phyloP scores from a whole-genome alignment of 2,329 filamentous ascomycete species.

The Tolypocladium paradoxum region DNA sequence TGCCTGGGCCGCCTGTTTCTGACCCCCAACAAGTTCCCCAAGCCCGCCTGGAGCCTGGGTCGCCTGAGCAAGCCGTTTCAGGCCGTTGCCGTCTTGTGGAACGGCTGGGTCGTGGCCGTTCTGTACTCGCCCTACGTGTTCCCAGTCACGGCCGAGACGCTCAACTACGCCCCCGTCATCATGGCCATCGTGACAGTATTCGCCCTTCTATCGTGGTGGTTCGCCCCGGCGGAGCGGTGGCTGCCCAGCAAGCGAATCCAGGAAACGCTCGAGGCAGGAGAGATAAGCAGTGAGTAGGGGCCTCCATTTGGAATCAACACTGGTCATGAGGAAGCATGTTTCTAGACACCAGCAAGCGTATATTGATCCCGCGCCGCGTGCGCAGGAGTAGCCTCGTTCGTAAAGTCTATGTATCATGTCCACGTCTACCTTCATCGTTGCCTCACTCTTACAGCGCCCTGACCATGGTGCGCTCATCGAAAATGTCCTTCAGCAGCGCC shows the following conservation, averaged over 20 bases:
- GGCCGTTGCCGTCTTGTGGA: constrained; percentile 35
- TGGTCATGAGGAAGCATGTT: background rate
- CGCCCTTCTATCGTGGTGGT: constrained; percentile 11
- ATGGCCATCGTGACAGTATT: constrained; percentile 36
- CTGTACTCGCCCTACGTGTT: constrained; percentile 35
- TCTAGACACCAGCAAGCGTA: background rate
- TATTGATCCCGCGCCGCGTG: background rate
- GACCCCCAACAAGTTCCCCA: constrained; percentile 30
- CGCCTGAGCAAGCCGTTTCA: constrained; percentile 34
- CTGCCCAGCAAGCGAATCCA: background rate
- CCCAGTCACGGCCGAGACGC: constrained; percentile 28
- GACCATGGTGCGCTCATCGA: constrained; percentile 64
- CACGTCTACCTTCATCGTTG: background rate
- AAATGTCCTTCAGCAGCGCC: constrained; percentile 61
- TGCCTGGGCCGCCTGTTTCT: constrained; percentile 35
- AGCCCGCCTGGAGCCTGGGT: constrained; percentile 34
- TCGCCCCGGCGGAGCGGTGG: background rate
- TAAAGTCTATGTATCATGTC: background rate
- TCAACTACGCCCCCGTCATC: constrained; percentile 41
- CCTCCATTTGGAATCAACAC: background rate
- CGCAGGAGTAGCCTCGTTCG: background rate
- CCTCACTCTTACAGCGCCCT: constrained; percentile 36
- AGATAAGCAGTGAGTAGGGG: background rate
- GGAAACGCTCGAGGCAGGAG: background rate
- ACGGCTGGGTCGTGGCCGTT: constrained; percentile 37